A percentile compares a stretch with the other conserved stretches of the same genome.
phyloP scores from a whole-genome alignment of 352 stramenopile species.

The Phytophthora lateralis region DNA sequence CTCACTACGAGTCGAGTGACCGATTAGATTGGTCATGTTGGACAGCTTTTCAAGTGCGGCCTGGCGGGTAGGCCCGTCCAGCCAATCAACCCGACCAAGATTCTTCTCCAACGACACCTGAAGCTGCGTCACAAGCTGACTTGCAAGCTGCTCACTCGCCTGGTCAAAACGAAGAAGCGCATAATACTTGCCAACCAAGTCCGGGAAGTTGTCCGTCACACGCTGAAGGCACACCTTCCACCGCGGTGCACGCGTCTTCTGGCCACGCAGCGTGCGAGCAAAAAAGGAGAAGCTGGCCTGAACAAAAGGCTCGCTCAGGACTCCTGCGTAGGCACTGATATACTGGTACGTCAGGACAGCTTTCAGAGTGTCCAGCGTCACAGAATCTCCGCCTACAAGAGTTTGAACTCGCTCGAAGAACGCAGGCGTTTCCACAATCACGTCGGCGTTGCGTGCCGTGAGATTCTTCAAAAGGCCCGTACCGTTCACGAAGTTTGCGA shows the following conservation, averaged over 20 bases:
- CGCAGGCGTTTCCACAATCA: conserved; percentile 65
- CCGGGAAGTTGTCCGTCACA: conserved; percentile 54
- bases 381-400: conserved; percentile 42
- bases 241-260: conserved; percentile 83
- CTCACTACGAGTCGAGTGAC: conserved; percentile 49
- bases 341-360: conserved; percentile 63
- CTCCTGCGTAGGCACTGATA: conserved; percentile 40
- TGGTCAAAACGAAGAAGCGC: conserved; percentile 90
- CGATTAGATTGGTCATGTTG: conserved; percentile 77
- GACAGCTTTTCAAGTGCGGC: conserved; percentile 90
- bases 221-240: conserved; percentile 90
- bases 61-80: conserved; percentile 82
- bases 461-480: conserved; percentile 41
- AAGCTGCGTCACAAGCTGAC: conserved; percentile 88
- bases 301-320: conserved; percentile 79
- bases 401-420: conserved; percentile 63
- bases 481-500: conserved; percentile 62
- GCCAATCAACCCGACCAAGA: conserved; percentile 87
- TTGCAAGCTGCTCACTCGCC: conserved; percentile 74
- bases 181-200: conserved; percentile 91
- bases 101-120: conserved; percentile 78
- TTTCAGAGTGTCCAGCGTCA: conserved; percentile 53
- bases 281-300: conserved; percentile 93
- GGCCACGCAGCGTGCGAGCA: conserved; percentile 71
- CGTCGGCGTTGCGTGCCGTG: conserved; percentile 33